Evolutionary conservation across 139 green algal genomes (phyloP).

Genomic region (Mychonastes homosphaera): DNA sequence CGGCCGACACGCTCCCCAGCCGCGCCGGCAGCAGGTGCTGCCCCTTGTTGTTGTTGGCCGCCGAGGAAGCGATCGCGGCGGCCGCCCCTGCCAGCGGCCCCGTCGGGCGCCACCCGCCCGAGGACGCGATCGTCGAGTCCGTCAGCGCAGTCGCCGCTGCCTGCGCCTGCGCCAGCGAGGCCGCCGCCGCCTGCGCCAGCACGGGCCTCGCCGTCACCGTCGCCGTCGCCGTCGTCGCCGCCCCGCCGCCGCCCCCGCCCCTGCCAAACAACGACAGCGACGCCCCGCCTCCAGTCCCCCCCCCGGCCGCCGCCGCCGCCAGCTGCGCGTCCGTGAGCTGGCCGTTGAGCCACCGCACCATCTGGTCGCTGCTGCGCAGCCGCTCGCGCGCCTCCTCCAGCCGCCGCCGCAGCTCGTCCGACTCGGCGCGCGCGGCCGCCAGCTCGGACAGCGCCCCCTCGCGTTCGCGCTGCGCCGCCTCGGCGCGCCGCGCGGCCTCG

Average conservation of each 20-base stretch:
- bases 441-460: constrained; percentile 18
- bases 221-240: neutral
- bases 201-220: neutral
- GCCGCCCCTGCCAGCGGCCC: neutral
- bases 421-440: constrained; percentile 28
- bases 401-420: constrained; percentile 48
- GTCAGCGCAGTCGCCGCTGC: neutral
- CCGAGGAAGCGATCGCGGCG: neutral
- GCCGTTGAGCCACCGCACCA: constrained; percentile 91
- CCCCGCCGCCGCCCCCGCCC: neutral
- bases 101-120: neutral
- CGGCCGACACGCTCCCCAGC: too few species aligned
- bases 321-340: too few species aligned
- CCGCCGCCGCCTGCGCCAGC: too few species aligned
- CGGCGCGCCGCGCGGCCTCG: neutral
- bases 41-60: too few species aligned
- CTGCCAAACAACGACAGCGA: neutral
- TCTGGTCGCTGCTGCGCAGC: constrained; percentile 78
- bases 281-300: neutral
- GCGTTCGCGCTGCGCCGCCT: constrained; percentile 1
- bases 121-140: neutral
- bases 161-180: neutral
- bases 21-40: too few species aligned
- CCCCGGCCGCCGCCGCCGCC: neutral
- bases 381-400: constrained; percentile 69